Evolutionary conservation across 148 eudicot species (phyloP), one percentile per base, ranked within the genome.

Genomic region (Spergularia marina): DNA sequence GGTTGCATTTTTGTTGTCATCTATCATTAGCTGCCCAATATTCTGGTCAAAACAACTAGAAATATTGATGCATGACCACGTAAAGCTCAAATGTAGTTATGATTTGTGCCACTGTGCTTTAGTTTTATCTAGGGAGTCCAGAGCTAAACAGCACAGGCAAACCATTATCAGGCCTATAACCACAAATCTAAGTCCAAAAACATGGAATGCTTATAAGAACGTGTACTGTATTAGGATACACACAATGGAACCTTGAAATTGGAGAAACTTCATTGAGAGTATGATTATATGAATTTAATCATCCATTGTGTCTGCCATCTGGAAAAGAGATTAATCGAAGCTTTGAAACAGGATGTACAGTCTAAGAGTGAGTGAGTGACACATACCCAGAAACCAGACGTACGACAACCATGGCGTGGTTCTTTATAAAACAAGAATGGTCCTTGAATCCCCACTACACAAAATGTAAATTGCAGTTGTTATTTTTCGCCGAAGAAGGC

Each of bases 371-470:
- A 21, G 17, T 8, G 44, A 36, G 68, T 44, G 54, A 21, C 40
- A 80, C 87, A 74, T 92, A 95, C 99, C 99, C 99, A 18, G 86
- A 91, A 75, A 69, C 72, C 80, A 95, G 76, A 20, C 99, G 88
- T 51, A 92, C 79, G 76, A 82, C 49, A 65, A 95, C 87, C 97
- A 91, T 92, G 10, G 88, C 85, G 66, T 91, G 97, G 81, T 95
- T 91, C 85, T 91, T 91, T 94, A 92, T 91, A 80, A 89, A 92
- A 78, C 99, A 95, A 4, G 97, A 82, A 36, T 82, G 90, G 41
- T 92, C 89, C 88, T 88, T 65, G 81, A 95, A 82, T 87, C 98
- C 98, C 99, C 99, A 95, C 99, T 95, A 67, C 54, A 79, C 40
- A 72, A 12, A 8, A 21, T 57, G 67, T 63, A 39, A 79, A 76